Conservation (phyloP, 2,329 filamentous ascomycete genomes). For the Cladosporium cucumerinum region DNA sequence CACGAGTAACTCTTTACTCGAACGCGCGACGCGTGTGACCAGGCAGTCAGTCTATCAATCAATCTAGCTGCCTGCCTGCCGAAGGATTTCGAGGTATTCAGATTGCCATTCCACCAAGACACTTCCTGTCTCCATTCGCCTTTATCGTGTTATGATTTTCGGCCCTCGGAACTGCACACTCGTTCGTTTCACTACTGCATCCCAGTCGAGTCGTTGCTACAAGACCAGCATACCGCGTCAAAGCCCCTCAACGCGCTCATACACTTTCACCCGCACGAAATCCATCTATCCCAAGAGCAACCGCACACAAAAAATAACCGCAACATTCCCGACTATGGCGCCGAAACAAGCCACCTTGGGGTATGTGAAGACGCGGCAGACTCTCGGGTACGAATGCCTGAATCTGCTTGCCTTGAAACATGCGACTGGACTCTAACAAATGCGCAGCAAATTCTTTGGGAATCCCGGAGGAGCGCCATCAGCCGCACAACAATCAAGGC, state of each 20-base stretch:
- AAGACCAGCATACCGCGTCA: not conserved
- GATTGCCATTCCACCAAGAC: not conserved
- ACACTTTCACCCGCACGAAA: conserved; percentile 17
- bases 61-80: conserved; percentile 11
- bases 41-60: not conserved
- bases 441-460: conserved; percentile 77
- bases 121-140: not conserved
- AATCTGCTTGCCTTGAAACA: conserved; percentile 51
- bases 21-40: conserved; percentile 3
- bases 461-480: conserved; percentile 59
- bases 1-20: not conserved
- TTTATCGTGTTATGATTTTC: conserved; percentile 5
- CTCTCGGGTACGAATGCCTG: conserved; percentile 51
- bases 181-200: not conserved
- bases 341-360: conserved; percentile 78
- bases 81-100: not conserved
- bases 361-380: conserved; percentile 61
- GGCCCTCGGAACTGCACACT: not conserved
- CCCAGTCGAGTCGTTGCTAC: not conserved
- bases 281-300: conserved; percentile 14
- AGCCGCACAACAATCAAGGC: conserved; percentile 69
- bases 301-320: conserved; percentile 13
- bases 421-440: not conserved
- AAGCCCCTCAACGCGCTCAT: not conserved
- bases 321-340: conserved; percentile 38